Conservation (phyloP, 768 basidiomycete species). For the Kwoniella pini region DNA sequence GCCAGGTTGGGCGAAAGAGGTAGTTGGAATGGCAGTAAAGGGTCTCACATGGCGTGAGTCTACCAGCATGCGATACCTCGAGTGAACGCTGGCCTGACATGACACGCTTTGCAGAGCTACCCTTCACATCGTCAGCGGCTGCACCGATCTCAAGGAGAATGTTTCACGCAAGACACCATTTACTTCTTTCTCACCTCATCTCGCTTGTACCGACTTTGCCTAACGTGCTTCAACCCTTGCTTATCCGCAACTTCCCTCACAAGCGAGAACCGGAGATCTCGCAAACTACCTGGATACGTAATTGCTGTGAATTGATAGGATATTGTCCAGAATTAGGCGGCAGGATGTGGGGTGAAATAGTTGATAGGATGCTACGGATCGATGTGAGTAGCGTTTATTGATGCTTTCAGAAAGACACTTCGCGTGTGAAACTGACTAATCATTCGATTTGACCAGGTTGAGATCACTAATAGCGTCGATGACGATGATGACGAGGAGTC, state of each 20-base stretch:
- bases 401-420: background rate
- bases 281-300: slow-evolving; percentile 88
- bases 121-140: slow-evolving; percentile 19
- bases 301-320: slow-evolving; percentile 73
- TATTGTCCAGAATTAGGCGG: slow-evolving; percentile 86
- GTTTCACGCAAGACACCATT: slow-evolving; percentile 83
- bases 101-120: slow-evolving; percentile 62
- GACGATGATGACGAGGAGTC: slow-evolving; percentile 70
- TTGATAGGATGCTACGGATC: slow-evolving; percentile 93
- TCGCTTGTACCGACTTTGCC: slow-evolving; percentile 88
- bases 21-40: slow-evolving; percentile 76
- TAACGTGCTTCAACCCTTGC: slow-evolving; percentile 78
- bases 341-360: slow-evolving; percentile 77
- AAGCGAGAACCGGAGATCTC: slow-evolving; percentile 78
- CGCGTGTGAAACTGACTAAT: background rate
- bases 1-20: slow-evolving; percentile 84
- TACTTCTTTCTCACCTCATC: slow-evolving; percentile 80
- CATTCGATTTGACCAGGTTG: slow-evolving; percentile 63
- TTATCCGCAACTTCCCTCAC: slow-evolving; percentile 85
- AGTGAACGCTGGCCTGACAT: slow-evolving; percentile 61
- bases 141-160: slow-evolving; percentile 70
- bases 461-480: slow-evolving; percentile 94
- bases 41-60: slow-evolving; percentile 81
- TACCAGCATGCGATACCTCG: background rate
- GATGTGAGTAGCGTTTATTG: slow-evolving; percentile 65